Evolutionary conservation across 306 rosid species (phyloP).

Genomic region (Trifolium repens): DNA sequence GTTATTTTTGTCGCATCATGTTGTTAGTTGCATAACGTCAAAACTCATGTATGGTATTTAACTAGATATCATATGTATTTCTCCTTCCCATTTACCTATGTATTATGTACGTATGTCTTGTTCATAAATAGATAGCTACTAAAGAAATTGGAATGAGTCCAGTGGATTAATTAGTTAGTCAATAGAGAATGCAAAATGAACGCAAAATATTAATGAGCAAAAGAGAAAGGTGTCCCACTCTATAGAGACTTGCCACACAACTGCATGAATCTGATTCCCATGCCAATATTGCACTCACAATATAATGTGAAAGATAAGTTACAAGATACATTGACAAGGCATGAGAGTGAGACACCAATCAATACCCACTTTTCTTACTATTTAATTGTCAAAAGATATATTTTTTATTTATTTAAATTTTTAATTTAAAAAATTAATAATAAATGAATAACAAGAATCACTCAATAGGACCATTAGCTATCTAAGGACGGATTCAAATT

Average conservation of each 20-base stretch:
- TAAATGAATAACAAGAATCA: not conserved
- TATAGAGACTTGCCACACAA: not conserved
- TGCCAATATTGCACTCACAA: not conserved
- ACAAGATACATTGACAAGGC: conserved; percentile 33
- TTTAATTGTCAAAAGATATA: not conserved
- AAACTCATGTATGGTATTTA: conserved; percentile 23
- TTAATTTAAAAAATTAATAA: not conserved
- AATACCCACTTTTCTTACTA: not conserved
- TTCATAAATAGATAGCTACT: not conserved
- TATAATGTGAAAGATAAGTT: conserved; percentile 40
- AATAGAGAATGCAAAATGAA: conserved; percentile 13
- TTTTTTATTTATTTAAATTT: not conserved
- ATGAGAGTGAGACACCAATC: conserved; percentile 23
- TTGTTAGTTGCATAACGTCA: not conserved
- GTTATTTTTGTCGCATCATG: not conserved
- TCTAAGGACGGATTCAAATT: too few relatives aligned
- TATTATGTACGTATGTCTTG: not conserved
- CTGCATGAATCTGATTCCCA: conserved; percentile 16
- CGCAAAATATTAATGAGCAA: not conserved
- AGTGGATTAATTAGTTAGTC: not conserved
- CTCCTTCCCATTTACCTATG: not conserved
- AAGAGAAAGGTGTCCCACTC: conserved; percentile 30
- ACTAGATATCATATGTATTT: conserved; percentile 18
- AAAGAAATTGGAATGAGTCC: conserved; percentile 21
- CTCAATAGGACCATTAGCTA: not conserved